Percentiles rank a stretch among this genome's conserved stretches.
phyloP scores from a whole-genome alignment of 2,329 filamentous ascomycete species.

The Thielaviopsis populi region DNA sequence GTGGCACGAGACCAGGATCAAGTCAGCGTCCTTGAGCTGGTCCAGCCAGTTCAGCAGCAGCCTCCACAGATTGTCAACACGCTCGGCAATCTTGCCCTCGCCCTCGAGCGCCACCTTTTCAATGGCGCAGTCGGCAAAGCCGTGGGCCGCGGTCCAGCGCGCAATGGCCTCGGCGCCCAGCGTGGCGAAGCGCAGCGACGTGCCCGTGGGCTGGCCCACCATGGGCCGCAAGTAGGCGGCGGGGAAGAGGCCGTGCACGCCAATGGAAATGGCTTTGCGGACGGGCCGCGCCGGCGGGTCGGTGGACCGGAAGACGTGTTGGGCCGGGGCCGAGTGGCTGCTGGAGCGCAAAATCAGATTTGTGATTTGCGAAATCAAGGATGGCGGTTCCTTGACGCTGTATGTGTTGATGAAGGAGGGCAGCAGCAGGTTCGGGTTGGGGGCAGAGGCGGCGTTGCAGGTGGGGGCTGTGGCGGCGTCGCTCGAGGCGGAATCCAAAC shows the following conservation, averaged over 20 bases:
- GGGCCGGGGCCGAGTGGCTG: constrained; percentile 40
- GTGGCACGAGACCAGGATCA: constrained; percentile 84
- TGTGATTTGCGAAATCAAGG: constrained; percentile 52
- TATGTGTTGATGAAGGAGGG: constrained; percentile 59
- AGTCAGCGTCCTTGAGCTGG: constrained; percentile 71
- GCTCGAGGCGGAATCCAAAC: constrained; percentile 4
- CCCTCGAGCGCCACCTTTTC: constrained; percentile 91
- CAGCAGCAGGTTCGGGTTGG: constrained; percentile 45
- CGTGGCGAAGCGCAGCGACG: constrained; percentile 82
- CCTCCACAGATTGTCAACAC: constrained; percentile 88
- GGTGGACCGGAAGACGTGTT: constrained; percentile 57
- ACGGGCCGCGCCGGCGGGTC: constrained; percentile 47
- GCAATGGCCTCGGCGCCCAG: constrained; percentile 72
- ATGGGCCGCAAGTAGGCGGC: constrained; percentile 75
- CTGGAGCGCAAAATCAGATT: constrained; percentile 36
- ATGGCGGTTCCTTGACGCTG: constrained; percentile 48
- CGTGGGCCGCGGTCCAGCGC: constrained; percentile 62
- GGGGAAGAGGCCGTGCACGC: constrained; percentile 87
- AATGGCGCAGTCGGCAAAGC: constrained; percentile 62
- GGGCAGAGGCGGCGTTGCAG: constrained; percentile 22
- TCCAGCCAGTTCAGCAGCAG: constrained; percentile 90
- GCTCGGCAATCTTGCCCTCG: constrained; percentile 78
- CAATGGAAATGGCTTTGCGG: constrained; percentile 79
- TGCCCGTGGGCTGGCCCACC: constrained; percentile 88
- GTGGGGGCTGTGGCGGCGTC: neutral